phyloP scores from a whole-genome alignment of 2,329 filamentous ascomycete genomes.

The Fusarium verrucosum region DNA sequence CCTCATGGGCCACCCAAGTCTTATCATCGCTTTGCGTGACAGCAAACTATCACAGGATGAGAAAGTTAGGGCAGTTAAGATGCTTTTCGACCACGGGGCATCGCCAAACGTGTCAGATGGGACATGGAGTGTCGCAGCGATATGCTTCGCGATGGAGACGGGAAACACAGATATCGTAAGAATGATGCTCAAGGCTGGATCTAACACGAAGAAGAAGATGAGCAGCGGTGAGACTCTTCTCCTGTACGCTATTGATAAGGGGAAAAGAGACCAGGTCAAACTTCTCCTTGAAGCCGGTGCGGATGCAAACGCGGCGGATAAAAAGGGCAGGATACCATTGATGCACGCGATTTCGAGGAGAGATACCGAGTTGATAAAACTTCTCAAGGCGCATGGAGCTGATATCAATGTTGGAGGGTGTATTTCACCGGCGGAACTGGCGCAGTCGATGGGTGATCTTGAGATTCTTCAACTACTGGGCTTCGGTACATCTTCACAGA shows the following conservation, averaged over 20 bases:
- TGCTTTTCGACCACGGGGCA: slow-evolving; percentile 50
- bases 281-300: slow-evolving; percentile 48
- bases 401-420: slow-evolving; percentile 31
- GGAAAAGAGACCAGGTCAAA: slow-evolving; percentile 35
- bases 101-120: slow-evolving; percentile 43
- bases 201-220: slow-evolving; percentile 43
- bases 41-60: slow-evolving; percentile 38
- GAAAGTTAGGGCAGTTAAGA: slow-evolving; percentile 41
- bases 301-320: slow-evolving; percentile 46
- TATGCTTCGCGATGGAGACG: slow-evolving; percentile 43
- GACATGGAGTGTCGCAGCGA: slow-evolving; percentile 33
- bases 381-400: slow-evolving; percentile 45
- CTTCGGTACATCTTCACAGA: slow-evolving; percentile 6
- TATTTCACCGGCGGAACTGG: slow-evolving; percentile 40
- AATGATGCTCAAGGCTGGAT: slow-evolving; percentile 46
- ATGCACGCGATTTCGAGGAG: slow-evolving; percentile 46
- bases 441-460: slow-evolving; percentile 35
- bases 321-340: slow-evolving; percentile 47
- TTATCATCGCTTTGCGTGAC: slow-evolving; percentile 47
- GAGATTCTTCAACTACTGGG: slow-evolving; percentile 44
- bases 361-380: slow-evolving; percentile 42
- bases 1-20: slow-evolving; percentile 45
- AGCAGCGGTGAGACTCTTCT: slow-evolving; percentile 46
- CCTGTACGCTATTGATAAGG: slow-evolving; percentile 45
- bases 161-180: slow-evolving; percentile 39